phyloP scores from a whole-genome alignment of 768 basidiomycete genomes.

The Boletales sp. region DNA sequence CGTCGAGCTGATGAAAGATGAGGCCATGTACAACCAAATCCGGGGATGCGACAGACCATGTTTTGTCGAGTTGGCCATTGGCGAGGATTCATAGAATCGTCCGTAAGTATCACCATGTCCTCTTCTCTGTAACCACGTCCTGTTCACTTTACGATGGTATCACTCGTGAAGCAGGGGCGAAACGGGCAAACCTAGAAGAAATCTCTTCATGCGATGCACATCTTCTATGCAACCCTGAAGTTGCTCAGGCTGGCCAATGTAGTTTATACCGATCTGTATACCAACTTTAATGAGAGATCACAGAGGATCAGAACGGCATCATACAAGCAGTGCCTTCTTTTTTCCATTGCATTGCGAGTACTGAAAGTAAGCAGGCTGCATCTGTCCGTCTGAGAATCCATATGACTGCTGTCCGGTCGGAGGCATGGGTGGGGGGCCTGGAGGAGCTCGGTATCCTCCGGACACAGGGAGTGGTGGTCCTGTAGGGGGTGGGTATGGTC shows the following conservation, averaged over 20 bases:
- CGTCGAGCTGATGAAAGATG: conserved; percentile 46
- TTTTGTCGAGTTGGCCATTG: conserved; percentile 75
- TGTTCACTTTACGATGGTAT: neutral
- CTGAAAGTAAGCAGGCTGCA: conserved; percentile 67
- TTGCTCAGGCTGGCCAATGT: conserved; percentile 61
- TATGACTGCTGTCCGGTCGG: conserved; percentile 59
- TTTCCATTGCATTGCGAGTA: conserved; percentile 87
- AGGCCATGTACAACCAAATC: neutral
- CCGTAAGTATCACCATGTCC: conserved; percentile 85
- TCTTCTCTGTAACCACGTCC: conserved; percentile 59
- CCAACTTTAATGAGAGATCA: neutral
- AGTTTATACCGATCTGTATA: conserved; percentile 84
- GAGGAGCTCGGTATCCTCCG: conserved; percentile 13
- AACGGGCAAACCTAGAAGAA: conserved; percentile 59
- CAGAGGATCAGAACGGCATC: conserved; percentile 16
- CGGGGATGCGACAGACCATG: conserved; percentile 49
- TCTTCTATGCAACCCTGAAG: conserved; percentile 92
- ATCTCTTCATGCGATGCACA: conserved; percentile 74
- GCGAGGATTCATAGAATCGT: conserved; percentile 61
- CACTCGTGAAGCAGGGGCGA: neutral
- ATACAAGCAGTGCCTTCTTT: conserved; percentile 84
- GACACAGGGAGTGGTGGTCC: conserved; percentile 5
- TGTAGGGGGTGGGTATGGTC: conserved; percentile 12
- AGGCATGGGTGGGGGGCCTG: conserved; percentile 46
- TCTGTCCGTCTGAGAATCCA: conserved; percentile 47